These are phyloP conservation scores for Kazachstania taianensis DNA, from an alignment of 805 yeast species.

Conservation along the genomic window DNA sequence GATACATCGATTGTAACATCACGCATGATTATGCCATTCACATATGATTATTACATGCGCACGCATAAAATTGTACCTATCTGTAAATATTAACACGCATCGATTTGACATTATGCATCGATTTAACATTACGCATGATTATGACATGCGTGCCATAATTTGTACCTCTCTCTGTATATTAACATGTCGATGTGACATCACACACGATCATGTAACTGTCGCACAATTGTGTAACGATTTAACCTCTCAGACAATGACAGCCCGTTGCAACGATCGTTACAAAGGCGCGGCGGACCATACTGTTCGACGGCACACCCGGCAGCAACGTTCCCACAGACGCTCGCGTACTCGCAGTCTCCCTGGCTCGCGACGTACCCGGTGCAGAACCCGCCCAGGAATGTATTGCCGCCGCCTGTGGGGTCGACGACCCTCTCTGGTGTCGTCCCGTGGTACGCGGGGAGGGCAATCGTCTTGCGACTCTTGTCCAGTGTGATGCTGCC, in stretches of 20 bases:
- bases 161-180: too few relatives aligned
- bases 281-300: slow-evolving; percentile 54
- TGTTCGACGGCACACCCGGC: slow-evolving; percentile 79
- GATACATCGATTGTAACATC: too few relatives aligned
- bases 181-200: too few relatives aligned
- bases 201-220: too few relatives aligned
- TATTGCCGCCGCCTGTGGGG: slow-evolving; percentile 93
- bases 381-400: slow-evolving; percentile 75
- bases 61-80: too few relatives aligned
- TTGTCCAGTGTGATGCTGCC: slow-evolving; percentile 49
- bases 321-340: slow-evolving; percentile 61
- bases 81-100: too few relatives aligned
- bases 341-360: slow-evolving; percentile 41
- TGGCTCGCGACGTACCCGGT: slow-evolving; percentile 44
- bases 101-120: too few relatives aligned
- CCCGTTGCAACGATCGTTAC: slow-evolving; percentile 53
- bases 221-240: slow-evolving; percentile 33
- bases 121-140: too few relatives aligned
- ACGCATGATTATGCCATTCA: too few relatives aligned
- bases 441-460: slow-evolving; percentile 64
- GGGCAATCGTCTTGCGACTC: slow-evolving; percentile 28
- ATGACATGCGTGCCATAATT: too few relatives aligned
- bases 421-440: slow-evolving; percentile 47
- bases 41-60: too few relatives aligned
- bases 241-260: slow-evolving; percentile 36